These are phyloP conservation scores for Lentithecium fluviatile DNA, from an alignment of 495 filamentous ascomycete species.

Conservation along the genomic window DNA sequence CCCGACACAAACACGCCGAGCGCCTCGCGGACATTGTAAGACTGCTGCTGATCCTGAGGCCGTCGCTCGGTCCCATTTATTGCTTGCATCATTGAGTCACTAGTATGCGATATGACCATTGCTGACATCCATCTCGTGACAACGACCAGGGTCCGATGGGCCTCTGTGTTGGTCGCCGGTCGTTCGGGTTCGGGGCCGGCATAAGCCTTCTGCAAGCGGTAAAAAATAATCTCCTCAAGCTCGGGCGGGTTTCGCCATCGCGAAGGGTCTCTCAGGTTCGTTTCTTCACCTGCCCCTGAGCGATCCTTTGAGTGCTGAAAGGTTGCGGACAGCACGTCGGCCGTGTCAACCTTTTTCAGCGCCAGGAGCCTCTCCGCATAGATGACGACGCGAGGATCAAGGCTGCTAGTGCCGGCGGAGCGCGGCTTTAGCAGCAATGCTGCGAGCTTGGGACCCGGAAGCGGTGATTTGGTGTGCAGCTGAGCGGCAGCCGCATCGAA, in stretches of 20 bases:
- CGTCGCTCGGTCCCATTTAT: constrained; percentile 40
- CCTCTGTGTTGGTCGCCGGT: constrained; percentile 38
- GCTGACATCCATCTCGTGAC: constrained; percentile 45
- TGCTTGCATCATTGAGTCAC: constrained; percentile 39
- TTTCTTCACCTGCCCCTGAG: constrained; percentile 18
- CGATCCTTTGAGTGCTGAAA: constrained; percentile 59
- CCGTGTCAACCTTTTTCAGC: constrained; percentile 52
- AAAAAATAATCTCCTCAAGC: constrained; percentile 55
- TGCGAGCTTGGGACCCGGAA: constrained; percentile 52
- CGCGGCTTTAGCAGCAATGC: constrained; percentile 60
- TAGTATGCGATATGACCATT: constrained; percentile 34
- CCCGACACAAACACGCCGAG: constrained; percentile 53
- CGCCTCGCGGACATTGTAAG: constrained; percentile 56
- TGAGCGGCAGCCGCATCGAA: constrained; percentile 48
- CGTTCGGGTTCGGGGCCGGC: constrained; percentile 38
- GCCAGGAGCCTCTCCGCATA: constrained; percentile 64
- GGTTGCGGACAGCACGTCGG: constrained; percentile 58
- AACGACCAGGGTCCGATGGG: constrained; percentile 35
- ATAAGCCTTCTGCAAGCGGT: constrained; percentile 51
- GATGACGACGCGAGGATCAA: constrained; percentile 63
- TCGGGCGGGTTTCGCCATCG: constrained; percentile 34
- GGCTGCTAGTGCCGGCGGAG: constrained; percentile 47
- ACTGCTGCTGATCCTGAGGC: constrained; percentile 42
- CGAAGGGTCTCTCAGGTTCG: constrained; percentile 6
- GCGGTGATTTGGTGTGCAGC: constrained; percentile 46